Conservation (phyloP, 176 grass and related monocot species). For the Zizania latifolia region DNA sequence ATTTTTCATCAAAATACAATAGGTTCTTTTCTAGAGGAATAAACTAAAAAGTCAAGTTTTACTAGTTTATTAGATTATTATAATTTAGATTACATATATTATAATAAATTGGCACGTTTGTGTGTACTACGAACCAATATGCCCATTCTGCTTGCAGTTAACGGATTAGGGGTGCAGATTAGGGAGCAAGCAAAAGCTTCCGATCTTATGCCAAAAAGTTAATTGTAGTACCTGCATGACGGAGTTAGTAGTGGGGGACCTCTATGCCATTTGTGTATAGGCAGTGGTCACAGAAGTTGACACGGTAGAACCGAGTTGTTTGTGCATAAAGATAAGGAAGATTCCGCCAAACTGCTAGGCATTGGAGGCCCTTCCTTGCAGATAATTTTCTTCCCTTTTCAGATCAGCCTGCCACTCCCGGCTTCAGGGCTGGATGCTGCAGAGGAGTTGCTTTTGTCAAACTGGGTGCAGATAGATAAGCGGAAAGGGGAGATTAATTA, state of each 20-base stretch:
- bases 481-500: neutral
- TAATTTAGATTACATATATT: no score
- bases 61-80: no score
- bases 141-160: neutral
- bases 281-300: neutral
- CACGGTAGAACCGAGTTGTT: neutral
- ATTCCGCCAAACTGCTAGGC: neutral
- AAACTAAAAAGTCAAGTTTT: no score
- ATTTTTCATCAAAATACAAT: no score
- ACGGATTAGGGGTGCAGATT: neutral
- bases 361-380: neutral
- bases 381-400: neutral
- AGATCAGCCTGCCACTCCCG: neutral
- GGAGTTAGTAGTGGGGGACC: neutral
- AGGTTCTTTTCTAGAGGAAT: no score
- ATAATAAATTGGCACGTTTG: no score
- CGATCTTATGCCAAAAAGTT: neutral
- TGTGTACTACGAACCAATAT: no score
- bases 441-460: neutral
- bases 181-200: neutral
- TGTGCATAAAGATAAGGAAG: neutral
- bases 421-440: neutral
- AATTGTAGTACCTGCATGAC: neutral
- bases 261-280: neutral
- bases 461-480: neutral